phyloP scores from a whole-genome alignment of 257 asterid species.

The Haberlea rhodopensis region DNA sequence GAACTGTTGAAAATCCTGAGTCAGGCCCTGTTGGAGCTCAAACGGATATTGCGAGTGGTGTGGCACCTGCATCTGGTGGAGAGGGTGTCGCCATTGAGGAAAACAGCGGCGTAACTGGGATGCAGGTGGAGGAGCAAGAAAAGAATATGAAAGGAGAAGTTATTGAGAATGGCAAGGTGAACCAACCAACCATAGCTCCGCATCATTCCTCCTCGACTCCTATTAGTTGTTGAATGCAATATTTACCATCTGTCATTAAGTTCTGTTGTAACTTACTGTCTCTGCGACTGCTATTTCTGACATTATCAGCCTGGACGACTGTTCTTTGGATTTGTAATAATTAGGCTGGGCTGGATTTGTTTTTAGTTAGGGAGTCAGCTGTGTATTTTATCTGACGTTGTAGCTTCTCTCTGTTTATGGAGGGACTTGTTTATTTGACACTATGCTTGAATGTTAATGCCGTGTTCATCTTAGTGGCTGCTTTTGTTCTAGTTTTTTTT shows the following conservation, averaged over 20 bases:
- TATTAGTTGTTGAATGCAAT: slow-evolving; percentile 55
- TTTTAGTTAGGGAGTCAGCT: slow-evolving; percentile 19
- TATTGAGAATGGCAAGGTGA: slow-evolving; percentile 43
- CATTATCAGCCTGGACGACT: slow-evolving; percentile 34
- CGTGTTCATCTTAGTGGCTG: background rate
- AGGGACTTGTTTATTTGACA: slow-evolving; percentile 15
- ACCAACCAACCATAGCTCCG: slow-evolving; percentile 37
- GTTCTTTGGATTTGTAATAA: slow-evolving; percentile 32
- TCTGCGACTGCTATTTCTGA: slow-evolving; percentile 21
- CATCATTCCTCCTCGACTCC: slow-evolving; percentile 67
- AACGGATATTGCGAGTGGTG: slow-evolving; percentile 23
- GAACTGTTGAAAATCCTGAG: slow-evolving; percentile 20
- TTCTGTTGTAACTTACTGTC: slow-evolving; percentile 13
- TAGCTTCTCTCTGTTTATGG: slow-evolving; percentile 33
- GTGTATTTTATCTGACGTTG: slow-evolving; percentile 28
- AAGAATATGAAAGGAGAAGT: slow-evolving; percentile 35
- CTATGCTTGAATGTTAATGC: slow-evolving; percentile 20
- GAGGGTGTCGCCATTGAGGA: slow-evolving; percentile 30
- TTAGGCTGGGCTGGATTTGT: slow-evolving; percentile 33
- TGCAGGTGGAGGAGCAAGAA: slow-evolving; percentile 36
- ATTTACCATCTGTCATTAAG: slow-evolving; percentile 28
- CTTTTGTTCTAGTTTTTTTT: too few relatives aligned
- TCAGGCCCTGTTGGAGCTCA: slow-evolving; percentile 21
- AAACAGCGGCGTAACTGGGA: slow-evolving; percentile 7
- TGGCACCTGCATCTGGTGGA: slow-evolving; percentile 23